Evolutionary conservation across 2,329 filamentous ascomycete species (phyloP), one percentile per base, ranked within the genome.

Genomic region (Fusarium longipes): DNA sequence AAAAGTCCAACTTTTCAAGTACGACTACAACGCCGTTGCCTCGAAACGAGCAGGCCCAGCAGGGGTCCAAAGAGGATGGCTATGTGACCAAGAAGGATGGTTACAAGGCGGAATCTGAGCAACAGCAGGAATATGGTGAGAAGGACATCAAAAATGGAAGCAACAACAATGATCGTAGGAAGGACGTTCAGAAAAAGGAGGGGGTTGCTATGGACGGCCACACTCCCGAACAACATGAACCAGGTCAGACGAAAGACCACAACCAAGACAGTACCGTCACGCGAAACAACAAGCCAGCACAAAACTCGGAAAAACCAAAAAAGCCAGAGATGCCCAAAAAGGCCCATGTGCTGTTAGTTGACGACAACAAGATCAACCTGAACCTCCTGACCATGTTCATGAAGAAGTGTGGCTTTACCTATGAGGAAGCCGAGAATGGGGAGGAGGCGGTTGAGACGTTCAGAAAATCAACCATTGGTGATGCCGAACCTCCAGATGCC

Each of bases 371-470:
- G 4, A 80, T 82, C 62, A 82, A 82, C 55, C 73, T 82, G 15
- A 77, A 80, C 65, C 71, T 82, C 1, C 73, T 83, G 4, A 75
- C 78, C 14, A 80, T 77, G 33, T 82, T 80, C 33, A 78, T 81
- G 73, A 76, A 75, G 22, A 82, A 81, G 60, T 79, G 77, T 22
- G 78, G 80, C 5, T 77, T 78, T 29, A 75, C 77, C 2, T 79
- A 79, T 57, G 75, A 76, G n/a, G 79, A 79, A 11, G 83, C 83
- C 1, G 75, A 74, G 29, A 81, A 85, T 57, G 83, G 83, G 8
- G 77, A 80, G 20, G 79, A 83, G 68, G 83, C 83, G 2, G 73
- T 85, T 2, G 77, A 82, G n/a, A 73, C 70, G 10, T 84, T 81
- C 68, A 78, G 77, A 44, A 67, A 72, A 11, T 69, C 76, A 14